A percentile compares a stretch with the other conserved stretches of the same genome.
These are phyloP conservation scores for Tetradesmus obliquus DNA, from an alignment of 139 green algal species.

Conservation along the genomic window DNA sequence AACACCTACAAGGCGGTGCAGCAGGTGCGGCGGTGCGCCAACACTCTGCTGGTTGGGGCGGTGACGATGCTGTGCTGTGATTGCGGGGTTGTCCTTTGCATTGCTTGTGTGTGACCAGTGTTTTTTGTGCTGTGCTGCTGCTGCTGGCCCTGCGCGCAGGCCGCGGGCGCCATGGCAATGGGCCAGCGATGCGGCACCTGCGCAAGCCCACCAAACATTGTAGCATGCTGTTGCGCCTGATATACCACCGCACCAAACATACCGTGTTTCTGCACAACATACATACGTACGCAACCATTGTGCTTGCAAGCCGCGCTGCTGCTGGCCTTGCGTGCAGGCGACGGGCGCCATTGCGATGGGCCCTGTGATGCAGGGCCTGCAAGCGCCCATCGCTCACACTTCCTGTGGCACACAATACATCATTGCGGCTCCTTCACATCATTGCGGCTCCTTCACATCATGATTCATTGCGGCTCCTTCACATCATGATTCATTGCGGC, in stretches of 20 bases:
- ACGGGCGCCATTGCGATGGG: neutral
- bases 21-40: slow-evolving; percentile 26
- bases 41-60: neutral
- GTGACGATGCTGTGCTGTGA: too few relatives aligned
- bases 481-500: neutral
- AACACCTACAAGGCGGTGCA: slow-evolving; percentile 91
- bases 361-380: neutral
- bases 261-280: too few relatives aligned
- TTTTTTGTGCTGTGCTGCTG: neutral
- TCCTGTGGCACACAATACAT: neutral
- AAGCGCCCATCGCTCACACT: neutral
- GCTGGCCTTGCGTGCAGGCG: too few relatives aligned
- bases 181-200: slow-evolving; percentile 73
- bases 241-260: too few relatives aligned
- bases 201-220: too few relatives aligned
- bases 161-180: neutral
- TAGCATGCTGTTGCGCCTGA: too few relatives aligned
- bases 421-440: neutral
- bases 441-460: neutral
- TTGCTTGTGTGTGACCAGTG: too few relatives aligned
- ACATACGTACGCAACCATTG: neutral
- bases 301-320: neutral
- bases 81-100: too few relatives aligned
- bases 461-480: neutral
- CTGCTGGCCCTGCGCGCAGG: neutral